phyloP scores from a whole-genome alignment of 768 basidiomycete species.

The Pleurotus citrinopileatus region DNA sequence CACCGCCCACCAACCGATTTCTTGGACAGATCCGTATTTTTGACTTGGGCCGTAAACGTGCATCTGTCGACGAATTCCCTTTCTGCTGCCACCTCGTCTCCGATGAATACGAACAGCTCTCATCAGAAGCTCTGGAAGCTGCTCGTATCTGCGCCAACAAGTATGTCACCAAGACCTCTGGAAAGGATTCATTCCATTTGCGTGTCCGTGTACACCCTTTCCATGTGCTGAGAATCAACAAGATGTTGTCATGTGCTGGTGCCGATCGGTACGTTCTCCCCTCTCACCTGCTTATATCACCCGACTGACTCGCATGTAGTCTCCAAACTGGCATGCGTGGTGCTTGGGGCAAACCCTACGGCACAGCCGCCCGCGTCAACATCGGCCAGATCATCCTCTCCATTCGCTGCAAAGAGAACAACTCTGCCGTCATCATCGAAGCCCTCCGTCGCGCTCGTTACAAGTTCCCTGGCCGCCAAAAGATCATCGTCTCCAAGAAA shows the following conservation, averaged over 20 bases:
- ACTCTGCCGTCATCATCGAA: conserved; percentile 89
- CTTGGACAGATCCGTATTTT: conserved; percentile 84
- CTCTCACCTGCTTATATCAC: neutral
- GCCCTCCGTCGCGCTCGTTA: conserved; percentile 96
- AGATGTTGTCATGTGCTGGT: conserved; percentile 99
- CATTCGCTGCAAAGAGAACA: conserved; percentile 88
- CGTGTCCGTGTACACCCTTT: conserved; percentile 96
- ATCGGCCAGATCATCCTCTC: conserved; percentile 92
- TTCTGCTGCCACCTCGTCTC: conserved; percentile 97
- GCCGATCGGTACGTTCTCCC: conserved; percentile 79
- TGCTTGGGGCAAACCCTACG: conserved; percentile 99
- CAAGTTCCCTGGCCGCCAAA: conserved; percentile 99
- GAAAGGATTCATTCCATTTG: conserved; percentile 99
- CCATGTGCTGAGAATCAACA: conserved; percentile 99
- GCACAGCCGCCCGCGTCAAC: conserved; percentile 92
- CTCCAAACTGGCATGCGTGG: conserved; percentile 99
- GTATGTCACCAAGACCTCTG: conserved; percentile 96
- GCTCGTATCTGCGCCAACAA: conserved; percentile 99
- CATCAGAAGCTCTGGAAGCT: conserved; percentile 93
- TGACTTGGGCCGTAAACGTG: conserved; percentile 94
- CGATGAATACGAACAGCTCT: conserved; percentile 97
- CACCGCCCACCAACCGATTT: neutral
- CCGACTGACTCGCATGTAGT: conserved; percentile 32
- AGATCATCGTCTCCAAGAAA: conserved; percentile 96
- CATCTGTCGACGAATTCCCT: conserved; percentile 96